Base-by-base conservation (phyloP, 176 grass and related monocot species). In the Cenchrus americanus region DNA sequence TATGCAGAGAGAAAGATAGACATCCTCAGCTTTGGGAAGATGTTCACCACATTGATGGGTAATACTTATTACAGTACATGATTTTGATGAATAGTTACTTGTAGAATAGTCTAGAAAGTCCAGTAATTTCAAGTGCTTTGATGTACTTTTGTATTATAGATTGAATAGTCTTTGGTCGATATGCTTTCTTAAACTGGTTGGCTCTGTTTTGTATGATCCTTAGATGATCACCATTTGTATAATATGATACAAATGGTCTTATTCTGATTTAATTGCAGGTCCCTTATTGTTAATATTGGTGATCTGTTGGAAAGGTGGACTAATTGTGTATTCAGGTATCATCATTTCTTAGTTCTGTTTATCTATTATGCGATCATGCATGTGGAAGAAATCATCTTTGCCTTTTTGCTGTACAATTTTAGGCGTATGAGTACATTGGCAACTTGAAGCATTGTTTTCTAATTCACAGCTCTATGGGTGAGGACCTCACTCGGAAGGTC, bases 221-320 rank as follows among this genome's bases (percentile, higher is more conserved):
- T 14, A 71, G 12, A 71, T 48, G 12, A 1, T 70, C 15, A 26
- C 14, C 12, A 5, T 14, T 0, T 1, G 27, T 30, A 15, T 17
- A 66, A n/a, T 66, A 37, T 18, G 4, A 52, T 59, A 14, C 60
- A 3, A 3, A 14, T 77, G 7, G 3, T 62, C 41, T 78, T 62
- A 11, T 78, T 69, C 2, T 73, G 30, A 6, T 64, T n/a, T 26
- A 42, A 48, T 44, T 69, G 53, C 79, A 97, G 92, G 63, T 81
- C 88, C 15, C 73, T 94, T 52, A 86, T 97, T 77, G 81, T 94
- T 47, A 94, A 97, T 81, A 88, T 94, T 83, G 94, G 94, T 1
- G 88, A 97, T 81, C 41, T 97, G 75, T 70, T 97, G 67, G 90
- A 97, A 72, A 88, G 94, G 66, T 97, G 94, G 92, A 97, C 88